A percentile compares a stretch with the other conserved stretches of the same genome.
phyloP scores from a whole-genome alignment of 2,329 filamentous ascomycete species.

The Ascomycota sp. region DNA sequence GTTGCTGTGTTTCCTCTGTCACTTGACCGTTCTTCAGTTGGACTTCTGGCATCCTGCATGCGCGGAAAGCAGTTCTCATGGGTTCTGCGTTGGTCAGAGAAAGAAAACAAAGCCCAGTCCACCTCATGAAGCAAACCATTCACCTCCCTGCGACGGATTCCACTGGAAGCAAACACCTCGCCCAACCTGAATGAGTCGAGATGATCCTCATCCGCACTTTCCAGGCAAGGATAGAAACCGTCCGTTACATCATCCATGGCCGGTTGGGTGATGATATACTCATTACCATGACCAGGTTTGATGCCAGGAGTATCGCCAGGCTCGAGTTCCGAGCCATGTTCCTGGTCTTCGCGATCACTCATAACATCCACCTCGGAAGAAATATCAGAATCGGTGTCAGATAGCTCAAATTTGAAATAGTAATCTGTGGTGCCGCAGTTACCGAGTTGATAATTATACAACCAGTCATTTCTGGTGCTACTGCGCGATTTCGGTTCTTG shows the following conservation, averaged over 20 bases:
- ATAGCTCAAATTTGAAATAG: constrained; percentile 39
- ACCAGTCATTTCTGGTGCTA: constrained; percentile 18
- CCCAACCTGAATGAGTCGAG: constrained; percentile 64
- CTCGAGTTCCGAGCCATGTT: constrained; percentile 31
- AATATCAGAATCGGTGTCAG: constrained; percentile 36
- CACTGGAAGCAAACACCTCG: constrained; percentile 74
- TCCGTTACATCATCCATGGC: constrained; percentile 73
- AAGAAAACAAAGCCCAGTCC: constrained; percentile 82
- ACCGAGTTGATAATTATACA: constrained; percentile 22
- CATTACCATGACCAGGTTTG: constrained; percentile 51
- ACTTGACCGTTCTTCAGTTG: not conserved
- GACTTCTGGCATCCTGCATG: constrained; percentile 1
- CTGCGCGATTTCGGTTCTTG: constrained; percentile 10
- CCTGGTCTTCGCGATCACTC: constrained; percentile 31
- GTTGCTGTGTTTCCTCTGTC: constrained; percentile 11
- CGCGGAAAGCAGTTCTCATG: constrained; percentile 47
- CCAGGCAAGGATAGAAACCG: constrained; percentile 59
- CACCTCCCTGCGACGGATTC: constrained; percentile 56
- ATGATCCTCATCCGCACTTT: constrained; percentile 59
- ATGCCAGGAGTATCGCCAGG: constrained; percentile 64
- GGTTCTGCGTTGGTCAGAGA: constrained; percentile 51
- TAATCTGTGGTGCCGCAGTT: constrained; percentile 24
- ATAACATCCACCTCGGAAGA: constrained; percentile 30
- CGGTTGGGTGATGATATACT: constrained; percentile 73
- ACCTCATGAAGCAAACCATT: constrained; percentile 70